Evolutionary conservation across 2,329 filamentous ascomycete species (phyloP).

Genomic region (Microdochium paspali): DNA sequence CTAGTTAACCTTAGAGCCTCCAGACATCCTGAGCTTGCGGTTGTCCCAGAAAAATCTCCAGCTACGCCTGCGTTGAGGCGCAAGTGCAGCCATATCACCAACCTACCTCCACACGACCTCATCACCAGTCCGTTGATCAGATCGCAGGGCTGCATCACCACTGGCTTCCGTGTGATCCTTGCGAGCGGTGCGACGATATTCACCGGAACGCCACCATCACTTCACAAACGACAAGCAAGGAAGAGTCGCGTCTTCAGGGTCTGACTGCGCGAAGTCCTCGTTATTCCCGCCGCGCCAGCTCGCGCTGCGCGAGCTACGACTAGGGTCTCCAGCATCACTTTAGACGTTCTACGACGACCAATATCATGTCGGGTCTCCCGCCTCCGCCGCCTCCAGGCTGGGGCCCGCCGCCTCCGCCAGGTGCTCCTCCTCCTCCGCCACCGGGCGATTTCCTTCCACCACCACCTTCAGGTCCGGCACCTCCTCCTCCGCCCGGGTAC

Average conservation of each 20-base stretch:
- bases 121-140: not conserved
- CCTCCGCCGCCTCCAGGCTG: slow-evolving; percentile 50
- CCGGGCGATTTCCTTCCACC: slow-evolving; percentile 47
- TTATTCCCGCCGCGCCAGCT: slow-evolving; percentile 15
- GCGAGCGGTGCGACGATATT: not conserved
- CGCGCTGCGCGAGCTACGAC: slow-evolving; percentile 22
- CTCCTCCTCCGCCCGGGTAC: slow-evolving; percentile 81
- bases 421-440: slow-evolving; percentile 46
- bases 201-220: not conserved
- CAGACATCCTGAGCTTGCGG: no score
- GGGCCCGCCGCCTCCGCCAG: slow-evolving; percentile 36
- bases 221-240: not conserved
- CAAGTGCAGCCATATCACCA: not conserved
- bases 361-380: slow-evolving; percentile 42
- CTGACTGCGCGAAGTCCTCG: slow-evolving; percentile 11
- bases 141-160: not conserved
- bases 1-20: no score
- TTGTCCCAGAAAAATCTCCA: no score
- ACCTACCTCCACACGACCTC: not conserved
- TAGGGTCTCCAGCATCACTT: not conserved
- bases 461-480: slow-evolving; percentile 48
- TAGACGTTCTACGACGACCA: not conserved
- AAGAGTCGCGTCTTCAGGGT: not conserved
- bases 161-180: not conserved
- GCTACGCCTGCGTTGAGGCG: no score